Conservation (phyloP, 495 filamentous ascomycete genomes). For the Pseudoneurospora amorphoporcata region DNA sequence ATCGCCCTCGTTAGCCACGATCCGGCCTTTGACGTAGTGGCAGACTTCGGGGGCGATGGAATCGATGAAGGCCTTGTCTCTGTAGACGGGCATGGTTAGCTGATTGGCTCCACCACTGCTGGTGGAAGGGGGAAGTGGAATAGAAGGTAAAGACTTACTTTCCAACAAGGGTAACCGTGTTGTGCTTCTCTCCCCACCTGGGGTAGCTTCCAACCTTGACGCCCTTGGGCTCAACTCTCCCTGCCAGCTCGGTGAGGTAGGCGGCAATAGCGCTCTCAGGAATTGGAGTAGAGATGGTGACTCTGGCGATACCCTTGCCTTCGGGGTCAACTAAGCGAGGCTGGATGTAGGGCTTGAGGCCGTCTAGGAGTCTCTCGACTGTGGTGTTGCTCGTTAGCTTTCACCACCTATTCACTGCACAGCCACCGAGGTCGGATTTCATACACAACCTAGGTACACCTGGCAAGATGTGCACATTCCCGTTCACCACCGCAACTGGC, state of each 20-base stretch:
- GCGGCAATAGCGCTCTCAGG: conserved; percentile 74
- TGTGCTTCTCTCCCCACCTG: conserved; percentile 75
- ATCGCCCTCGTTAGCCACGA: conserved; percentile 36
- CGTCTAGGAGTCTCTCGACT: conserved; percentile 64
- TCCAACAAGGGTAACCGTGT: conserved; percentile 88
- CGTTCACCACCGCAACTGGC: conserved; percentile 75
- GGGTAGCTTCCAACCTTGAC: conserved; percentile 98
- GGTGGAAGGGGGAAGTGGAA: background rate
- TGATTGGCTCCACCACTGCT: background rate
- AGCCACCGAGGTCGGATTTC: background rate
- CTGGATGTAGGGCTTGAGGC: conserved; percentile 57
- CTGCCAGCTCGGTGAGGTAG: conserved; percentile 71
- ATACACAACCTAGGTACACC: conserved; percentile 73
- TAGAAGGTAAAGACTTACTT: conserved; percentile 21
- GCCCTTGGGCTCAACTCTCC: conserved; percentile 54
- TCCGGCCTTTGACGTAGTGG: conserved; percentile 33
- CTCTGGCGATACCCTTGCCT: conserved; percentile 63
- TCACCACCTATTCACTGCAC: background rate
- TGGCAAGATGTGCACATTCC: conserved; percentile 87
- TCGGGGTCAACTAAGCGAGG: conserved; percentile 66
- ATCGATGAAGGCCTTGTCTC: conserved; percentile 40
- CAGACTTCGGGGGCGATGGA: conserved; percentile 41
- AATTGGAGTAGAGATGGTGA: conserved; percentile 78
- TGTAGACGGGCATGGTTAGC: conserved; percentile 9
- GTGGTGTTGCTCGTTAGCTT: background rate